Conservation (phyloP, 306 rosid genomes). For the Cyclanthera cordifolia region DNA sequence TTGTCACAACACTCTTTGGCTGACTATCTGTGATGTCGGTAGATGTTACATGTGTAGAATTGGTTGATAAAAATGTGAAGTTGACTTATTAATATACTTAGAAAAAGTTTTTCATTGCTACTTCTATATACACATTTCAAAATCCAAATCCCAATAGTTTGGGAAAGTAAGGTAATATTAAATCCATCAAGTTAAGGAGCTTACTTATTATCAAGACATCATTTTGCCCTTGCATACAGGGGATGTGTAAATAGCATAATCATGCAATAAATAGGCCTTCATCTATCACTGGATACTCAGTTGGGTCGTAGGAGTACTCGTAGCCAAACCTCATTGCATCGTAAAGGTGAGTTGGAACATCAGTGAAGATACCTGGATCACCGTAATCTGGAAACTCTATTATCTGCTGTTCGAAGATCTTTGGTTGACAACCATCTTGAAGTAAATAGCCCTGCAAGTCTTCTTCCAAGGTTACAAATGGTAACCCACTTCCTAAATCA, state of each 20-base stretch:
- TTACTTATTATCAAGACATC: constrained; percentile 22
- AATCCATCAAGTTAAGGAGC: constrained; percentile 33
- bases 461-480: constrained; percentile 40
- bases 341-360: constrained; percentile 40
- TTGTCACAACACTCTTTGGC: background rate
- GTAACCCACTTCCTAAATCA: constrained; percentile 39
- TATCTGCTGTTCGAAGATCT: constrained; percentile 35
- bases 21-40: background rate
- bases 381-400: constrained; percentile 38
- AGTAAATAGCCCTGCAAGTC: constrained; percentile 43
- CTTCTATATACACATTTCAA: constrained; percentile 43
- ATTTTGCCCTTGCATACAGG: constrained; percentile 24
- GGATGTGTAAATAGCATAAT: constrained; percentile 20
- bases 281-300: constrained; percentile 54
- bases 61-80: constrained; percentile 6
- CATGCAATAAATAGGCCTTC: constrained; percentile 64
- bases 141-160: constrained; percentile 34
- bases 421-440: constrained; percentile 37
- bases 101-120: constrained; percentile 31
- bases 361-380: constrained; percentile 46
- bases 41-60: background rate
- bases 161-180: constrained; percentile 23
- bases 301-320: constrained; percentile 32
- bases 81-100: constrained; percentile 23
- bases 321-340: constrained; percentile 40